phyloP scores from a whole-genome alignment of 148 eudicot species.

The Chenopodium suecicum region DNA sequence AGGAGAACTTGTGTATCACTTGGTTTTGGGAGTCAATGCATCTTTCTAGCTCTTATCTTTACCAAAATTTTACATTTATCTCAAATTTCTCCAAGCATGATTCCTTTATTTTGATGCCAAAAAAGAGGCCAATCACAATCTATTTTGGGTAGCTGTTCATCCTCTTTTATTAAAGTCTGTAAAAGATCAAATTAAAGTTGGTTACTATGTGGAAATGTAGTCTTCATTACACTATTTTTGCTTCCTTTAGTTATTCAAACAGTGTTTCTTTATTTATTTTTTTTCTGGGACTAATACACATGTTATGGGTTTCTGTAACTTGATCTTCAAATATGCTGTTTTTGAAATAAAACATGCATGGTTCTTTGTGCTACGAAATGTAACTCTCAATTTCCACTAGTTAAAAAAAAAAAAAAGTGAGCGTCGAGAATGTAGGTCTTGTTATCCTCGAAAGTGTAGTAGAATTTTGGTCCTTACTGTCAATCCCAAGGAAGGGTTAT shows the following conservation, averaged over 20 bases:
- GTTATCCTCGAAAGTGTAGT: not conserved
- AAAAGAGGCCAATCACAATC: not conserved
- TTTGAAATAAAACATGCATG: not conserved
- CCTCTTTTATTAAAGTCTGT: conserved; percentile 19
- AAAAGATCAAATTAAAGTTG: conserved; percentile 13
- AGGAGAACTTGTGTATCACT: too few species aligned
- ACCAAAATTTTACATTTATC: too few species aligned
- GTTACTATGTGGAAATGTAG: not conserved
- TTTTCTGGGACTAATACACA: not conserved
- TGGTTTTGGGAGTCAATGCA: too few species aligned
- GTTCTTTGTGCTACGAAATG: conserved; percentile 15
- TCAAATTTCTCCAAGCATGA: not conserved
- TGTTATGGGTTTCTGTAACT: conserved; percentile 15
- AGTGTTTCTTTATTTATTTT: not conserved
- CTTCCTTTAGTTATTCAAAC: not conserved
- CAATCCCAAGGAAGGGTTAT: not conserved
- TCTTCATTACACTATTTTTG: conserved; percentile 4
- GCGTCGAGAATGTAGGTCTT: not conserved
- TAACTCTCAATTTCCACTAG: conserved; percentile 16
- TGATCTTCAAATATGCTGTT: not conserved
- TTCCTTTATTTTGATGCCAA: conserved; percentile 2
- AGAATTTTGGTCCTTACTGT: not conserved
- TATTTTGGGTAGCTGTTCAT: not conserved
- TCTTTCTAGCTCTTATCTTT: too few species aligned
- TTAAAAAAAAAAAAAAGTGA: not conserved